Conservation (phyloP, 2,329 filamentous ascomycete species). For the Raffaelea deltoideospora region DNA sequence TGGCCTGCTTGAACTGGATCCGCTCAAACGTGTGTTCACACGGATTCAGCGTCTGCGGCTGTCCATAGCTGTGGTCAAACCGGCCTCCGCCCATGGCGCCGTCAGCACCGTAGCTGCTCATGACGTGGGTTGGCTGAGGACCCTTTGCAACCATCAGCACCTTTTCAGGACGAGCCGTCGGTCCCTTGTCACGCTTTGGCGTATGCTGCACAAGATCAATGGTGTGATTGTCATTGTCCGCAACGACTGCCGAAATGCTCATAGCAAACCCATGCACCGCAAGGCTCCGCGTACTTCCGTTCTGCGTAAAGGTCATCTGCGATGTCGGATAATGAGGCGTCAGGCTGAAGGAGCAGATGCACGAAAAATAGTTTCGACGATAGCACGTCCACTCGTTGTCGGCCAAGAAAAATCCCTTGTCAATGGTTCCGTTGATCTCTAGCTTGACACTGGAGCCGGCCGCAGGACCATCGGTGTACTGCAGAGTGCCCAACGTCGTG, state of each 20-base stretch:
- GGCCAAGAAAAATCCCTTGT: conserved; percentile 74
- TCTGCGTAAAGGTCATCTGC: conserved; percentile 35
- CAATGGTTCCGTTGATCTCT: conserved; percentile 65
- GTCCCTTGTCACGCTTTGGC: conserved; percentile 80
- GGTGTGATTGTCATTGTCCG: conserved; percentile 56
- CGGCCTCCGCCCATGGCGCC: conserved; percentile 6
- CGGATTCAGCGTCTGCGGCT: conserved; percentile 22
- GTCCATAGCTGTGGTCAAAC: conserved; percentile 29
- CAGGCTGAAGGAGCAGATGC: conserved; percentile 63
- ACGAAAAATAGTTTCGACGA: conserved; percentile 79
- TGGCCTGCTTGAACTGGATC: conserved; percentile 89
- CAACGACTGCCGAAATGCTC: conserved; percentile 70
- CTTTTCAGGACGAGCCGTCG: conserved; percentile 57
- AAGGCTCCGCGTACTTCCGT: conserved; percentile 38
- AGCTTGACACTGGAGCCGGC: conserved; percentile 41
- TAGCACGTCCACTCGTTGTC: conserved; percentile 89
- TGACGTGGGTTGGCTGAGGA: conserved; percentile 29
- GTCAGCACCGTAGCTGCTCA: conserved; percentile 25
- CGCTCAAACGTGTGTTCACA: conserved; percentile 61
- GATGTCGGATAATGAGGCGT: conserved; percentile 36
- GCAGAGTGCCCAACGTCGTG: conserved; percentile 42
- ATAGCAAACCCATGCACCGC: conserved; percentile 65
- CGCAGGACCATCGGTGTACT: conserved; percentile 37
- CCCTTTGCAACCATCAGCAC: conserved; percentile 52
- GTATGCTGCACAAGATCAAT: conserved; percentile 85